These are phyloP conservation scores for Rhodotorula toruloides DNA, from an alignment of 768 basidiomycete species.

Conservation along the genomic window DNA sequence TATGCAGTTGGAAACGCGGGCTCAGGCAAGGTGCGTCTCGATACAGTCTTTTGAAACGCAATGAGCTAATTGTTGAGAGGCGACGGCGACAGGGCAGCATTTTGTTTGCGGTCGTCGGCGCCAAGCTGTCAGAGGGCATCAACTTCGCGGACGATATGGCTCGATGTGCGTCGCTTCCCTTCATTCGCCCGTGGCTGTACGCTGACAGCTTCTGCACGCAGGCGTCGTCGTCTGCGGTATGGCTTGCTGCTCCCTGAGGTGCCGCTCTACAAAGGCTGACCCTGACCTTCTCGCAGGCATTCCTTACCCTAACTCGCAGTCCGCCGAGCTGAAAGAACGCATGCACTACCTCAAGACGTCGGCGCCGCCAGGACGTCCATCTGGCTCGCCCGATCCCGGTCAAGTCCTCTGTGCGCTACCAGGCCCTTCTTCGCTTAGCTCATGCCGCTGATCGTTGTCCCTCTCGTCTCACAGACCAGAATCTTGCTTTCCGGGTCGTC, in stretches of 20 bases:
- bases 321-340: slow-evolving; percentile 81
- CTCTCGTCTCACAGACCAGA: slow-evolving; percentile 50
- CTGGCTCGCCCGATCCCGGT: slow-evolving; percentile 61
- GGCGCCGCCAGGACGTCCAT: slow-evolving; percentile 44
- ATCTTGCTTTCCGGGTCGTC: slow-evolving; percentile 56
- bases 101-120: slow-evolving; percentile 89
- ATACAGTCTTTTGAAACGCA: neutral
- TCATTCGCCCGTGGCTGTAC: accelerated
- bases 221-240: slow-evolving; percentile 35
- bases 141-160: slow-evolving; percentile 52
- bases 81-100: slow-evolving; percentile 46
- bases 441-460: neutral
- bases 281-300: slow-evolving; percentile 78
- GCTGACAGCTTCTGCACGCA: neutral
- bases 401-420: slow-evolving; percentile 72
- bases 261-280: too few relatives aligned
- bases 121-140: slow-evolving; percentile 90
- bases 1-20: slow-evolving; percentile 53
- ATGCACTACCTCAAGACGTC: slow-evolving; percentile 76
- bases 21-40: slow-evolving; percentile 46
- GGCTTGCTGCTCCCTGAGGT: too few relatives aligned
- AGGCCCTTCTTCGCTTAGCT: neutral
- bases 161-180: slow-evolving; percentile 9
- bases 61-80: neutral
- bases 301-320: slow-evolving; percentile 87